Conservation (phyloP, 2,329 filamentous ascomycete species). For the Colletotrichum viniferum region DNA sequence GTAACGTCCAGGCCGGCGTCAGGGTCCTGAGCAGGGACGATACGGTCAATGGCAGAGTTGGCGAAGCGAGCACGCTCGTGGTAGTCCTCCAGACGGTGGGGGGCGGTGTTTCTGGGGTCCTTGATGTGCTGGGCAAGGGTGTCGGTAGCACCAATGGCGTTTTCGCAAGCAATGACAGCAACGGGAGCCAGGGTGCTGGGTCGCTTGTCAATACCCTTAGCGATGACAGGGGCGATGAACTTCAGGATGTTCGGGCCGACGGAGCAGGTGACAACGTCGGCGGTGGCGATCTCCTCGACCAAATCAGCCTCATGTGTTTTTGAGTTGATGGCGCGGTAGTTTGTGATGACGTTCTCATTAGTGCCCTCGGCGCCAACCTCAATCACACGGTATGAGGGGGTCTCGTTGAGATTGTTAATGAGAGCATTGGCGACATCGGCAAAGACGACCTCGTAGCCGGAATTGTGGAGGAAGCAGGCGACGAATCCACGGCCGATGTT, state of each 20-base stretch:
- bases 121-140: conserved; percentile 84
- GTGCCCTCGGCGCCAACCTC: conserved; percentile 89
- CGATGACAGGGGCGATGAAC: conserved; percentile 95
- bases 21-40: conserved; percentile 88
- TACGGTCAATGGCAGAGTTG: conserved; percentile 98
- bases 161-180: conserved; percentile 96
- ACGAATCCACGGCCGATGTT: conserved; percentile 89
- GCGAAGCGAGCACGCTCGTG: conserved; percentile 83
- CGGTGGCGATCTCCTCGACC: conserved; percentile 82
- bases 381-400: conserved; percentile 85
- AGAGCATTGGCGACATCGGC: conserved; percentile 88
- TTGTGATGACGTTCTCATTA: conserved; percentile 81
- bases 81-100: conserved; percentile 70
- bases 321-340: conserved; percentile 97
- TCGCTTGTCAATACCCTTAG: conserved; percentile 87
- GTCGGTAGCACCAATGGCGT: conserved; percentile 93
- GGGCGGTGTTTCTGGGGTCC: conserved; percentile 71
- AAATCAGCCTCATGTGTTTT: conserved; percentile 82
- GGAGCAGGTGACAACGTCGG: conserved; percentile 93
- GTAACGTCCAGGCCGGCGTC: conserved; percentile 86
- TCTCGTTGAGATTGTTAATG: conserved; percentile 78
- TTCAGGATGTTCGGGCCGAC: conserved; percentile 95
- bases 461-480: conserved; percentile 91
- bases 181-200: conserved; percentile 69
- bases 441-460: conserved; percentile 95